Base-by-base conservation (phyloP, 768 basidiomycete species). In the Pleurotus platypus region DNA sequence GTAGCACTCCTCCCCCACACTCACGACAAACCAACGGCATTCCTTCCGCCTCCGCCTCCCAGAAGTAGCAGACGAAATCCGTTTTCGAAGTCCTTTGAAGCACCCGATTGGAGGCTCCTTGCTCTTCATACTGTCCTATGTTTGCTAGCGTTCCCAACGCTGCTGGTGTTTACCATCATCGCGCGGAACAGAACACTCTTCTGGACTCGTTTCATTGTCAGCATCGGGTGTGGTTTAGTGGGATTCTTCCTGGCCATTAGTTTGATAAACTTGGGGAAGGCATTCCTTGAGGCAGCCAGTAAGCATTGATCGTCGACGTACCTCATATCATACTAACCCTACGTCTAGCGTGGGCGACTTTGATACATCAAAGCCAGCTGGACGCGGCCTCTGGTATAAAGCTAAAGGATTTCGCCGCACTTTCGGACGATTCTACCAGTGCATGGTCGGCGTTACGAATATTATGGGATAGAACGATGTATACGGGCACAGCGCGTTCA, bases 221-320 rank as follows among this genome's bases (percentile, higher is more conserved):
- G 69, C n/a, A 49, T 67, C 15, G 74, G 71, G 24, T 72, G 70
- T 57, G 69, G 73, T 1, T 26, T 70, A 9, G 56, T 70, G 18
- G 75, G 76, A 5, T 49, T 73, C 4, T 58, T 60, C 2, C 60
- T 77, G 22, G 73, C 70, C 0, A 57, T 65, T 45, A 75, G 67
- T 58, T 59, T 75, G 16, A 48, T 70, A 15, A 55, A 50, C 11
- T 58, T 75, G 24, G 70, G 64, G 11, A 67, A 63, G 53, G 54
- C 62, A 27, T 69, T 70, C 55, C 43, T 76, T 46, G 75, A 76
- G 58, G 72, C 76, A 56, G 66, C 73, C n/a, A 70, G 76, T 78
- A 55, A 38, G 71, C 66, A 35, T 46, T 45, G 51, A 43, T 43
- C 49, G 40, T 15, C 18, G 46, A 53, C 20, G 3, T 3, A 4